Evolutionary conservation across 768 basidiomycete genomes (phyloP), one percentile per base, ranked within the genome.

Genomic region (Suillus sp.): DNA sequence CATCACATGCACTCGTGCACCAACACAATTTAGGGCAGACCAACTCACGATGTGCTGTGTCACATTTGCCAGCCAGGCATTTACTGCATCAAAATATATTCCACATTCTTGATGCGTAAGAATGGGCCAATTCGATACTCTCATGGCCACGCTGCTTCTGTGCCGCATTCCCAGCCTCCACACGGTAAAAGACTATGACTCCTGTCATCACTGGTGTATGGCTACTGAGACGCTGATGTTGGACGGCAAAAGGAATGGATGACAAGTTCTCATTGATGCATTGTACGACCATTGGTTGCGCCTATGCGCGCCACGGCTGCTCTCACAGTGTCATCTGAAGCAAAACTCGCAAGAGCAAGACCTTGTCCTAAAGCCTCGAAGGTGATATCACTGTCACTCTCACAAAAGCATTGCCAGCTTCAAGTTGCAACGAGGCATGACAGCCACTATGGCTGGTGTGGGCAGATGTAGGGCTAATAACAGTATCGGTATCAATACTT

Each of bases 291-390:
- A 40, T 43, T 18, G 59, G 68, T 77, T 25, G 64, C 66, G 37
- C 64, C 68, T 62, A 67, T 69, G 34, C 66, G 65, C 10, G 59
- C n/a, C n/a, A n/a, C n/a, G n/a, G n/a, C 74, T 43, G 72, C 70
- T 11, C 59, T 77, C 11, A 69, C n/a, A n/a, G n/a, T 72, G n/a
- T 73, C 74, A 11, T 75, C 73, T 64, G 75, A 73, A 3, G 68
- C 64, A 38, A 74, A 76, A 60, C 65, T 72, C 48, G 14, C 47
- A 48, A 48, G 48, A 50, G 9, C 9, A 30, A 18, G 4, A 27
- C 25, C 4, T 27, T 50, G 50, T 4, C 27, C 8, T 30, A n/a
- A n/a, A n/a, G n/a, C n/a, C n/a, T n/a, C n/a, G 27, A 51, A 51
- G 50, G 50, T 30, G 18, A 30, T 27, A 16, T 27, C 16, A 9